Base-by-base conservation (phyloP, 2,329 filamentous ascomycete species). In the Talaromyces sp. region DNA sequence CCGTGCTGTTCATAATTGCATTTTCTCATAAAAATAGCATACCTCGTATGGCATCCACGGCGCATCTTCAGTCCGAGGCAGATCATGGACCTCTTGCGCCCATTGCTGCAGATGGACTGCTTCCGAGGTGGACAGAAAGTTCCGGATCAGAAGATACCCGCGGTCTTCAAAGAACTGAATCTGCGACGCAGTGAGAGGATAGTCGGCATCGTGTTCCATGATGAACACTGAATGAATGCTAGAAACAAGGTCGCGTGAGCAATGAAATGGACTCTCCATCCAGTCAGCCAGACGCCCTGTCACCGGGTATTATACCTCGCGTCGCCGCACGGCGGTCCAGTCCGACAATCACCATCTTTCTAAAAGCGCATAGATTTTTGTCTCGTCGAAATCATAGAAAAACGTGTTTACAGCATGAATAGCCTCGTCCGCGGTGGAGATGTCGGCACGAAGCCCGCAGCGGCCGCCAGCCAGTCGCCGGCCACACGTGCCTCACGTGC, bases 1-100 rank as follows among this genome's bases (percentile, higher is more conserved):
- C 9, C 10, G 18, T 7, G 53, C 18, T 33, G 28, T 12, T 36
- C 31, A 9, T 34, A 12, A 18, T 31, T 34, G 27, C 14, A 28
- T 4, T 30, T 23, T 57, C 9, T n/a, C 31, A n/a, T 40, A 3
- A 33, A 27, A 31, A 47, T 23, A n/a, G 1, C 27, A 18, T 50
- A 65, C 64, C 60, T 76, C 69, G 56, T 75, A 76, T 1, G 73
- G 73, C 68, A 76, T 75, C 62, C 68, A 72, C 9, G 65, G 60
- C n/a, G 63, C 68, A 65, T 66, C 68, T 1, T 65, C 47, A 5
- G 67, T 71, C 10, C 67, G 68, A 3, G 74, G 73, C 36, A 75
- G 67, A 61, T 73, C 71, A 58, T 76, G 69, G 3, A 75, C 70
- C 62, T 75, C 72, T 55, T 73, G 70, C 3, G 73, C 66, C 75